Conservation (phyloP, 768 basidiomycete species). For the Kwoniella dejecticola region DNA sequence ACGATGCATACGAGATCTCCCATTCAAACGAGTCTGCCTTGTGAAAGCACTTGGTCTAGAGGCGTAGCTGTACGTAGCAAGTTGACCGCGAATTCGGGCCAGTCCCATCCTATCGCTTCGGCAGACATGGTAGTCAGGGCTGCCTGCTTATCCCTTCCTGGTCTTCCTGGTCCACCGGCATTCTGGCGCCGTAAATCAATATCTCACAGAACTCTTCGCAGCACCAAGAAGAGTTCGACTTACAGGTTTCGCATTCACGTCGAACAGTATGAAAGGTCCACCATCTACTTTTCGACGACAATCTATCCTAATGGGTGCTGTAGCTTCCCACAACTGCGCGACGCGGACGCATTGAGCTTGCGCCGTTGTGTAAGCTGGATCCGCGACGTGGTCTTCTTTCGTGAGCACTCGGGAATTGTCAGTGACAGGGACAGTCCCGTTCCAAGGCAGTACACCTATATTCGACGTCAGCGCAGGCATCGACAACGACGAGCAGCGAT, state of each 20-base stretch:
- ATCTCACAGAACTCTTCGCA: too few relatives aligned
- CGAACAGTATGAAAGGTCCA: constrained; percentile 40
- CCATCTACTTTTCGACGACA: constrained; percentile 23
- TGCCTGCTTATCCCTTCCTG: constrained; percentile 47
- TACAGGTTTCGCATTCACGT: constrained; percentile 53
- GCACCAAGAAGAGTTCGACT: constrained; percentile 18
- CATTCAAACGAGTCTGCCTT: neutral
- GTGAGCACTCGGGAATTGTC: constrained; percentile 39
- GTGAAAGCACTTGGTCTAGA: constrained; percentile 7
- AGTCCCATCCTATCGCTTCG: constrained; percentile 48
- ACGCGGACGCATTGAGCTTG: constrained; percentile 33
- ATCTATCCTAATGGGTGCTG: constrained; percentile 41
- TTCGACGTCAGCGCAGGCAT: neutral
- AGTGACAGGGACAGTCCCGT: constrained; percentile 46
- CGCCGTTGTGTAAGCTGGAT: constrained; percentile 25
- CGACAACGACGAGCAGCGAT: neutral
- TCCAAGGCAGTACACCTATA: constrained; percentile 48
- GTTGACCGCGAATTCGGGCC: constrained; percentile 31
- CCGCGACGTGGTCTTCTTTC: constrained; percentile 25
- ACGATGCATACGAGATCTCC: neutral
- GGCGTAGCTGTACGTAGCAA: constrained; percentile 27
- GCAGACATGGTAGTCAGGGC: constrained; percentile 46
- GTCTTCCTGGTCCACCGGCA: constrained; percentile 47
- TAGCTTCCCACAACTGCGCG: constrained; percentile 23
- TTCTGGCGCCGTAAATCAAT: too few relatives aligned